Base-by-base conservation (phyloP, 495 filamentous ascomycete species). In the Neurospora sublineolata region DNA sequence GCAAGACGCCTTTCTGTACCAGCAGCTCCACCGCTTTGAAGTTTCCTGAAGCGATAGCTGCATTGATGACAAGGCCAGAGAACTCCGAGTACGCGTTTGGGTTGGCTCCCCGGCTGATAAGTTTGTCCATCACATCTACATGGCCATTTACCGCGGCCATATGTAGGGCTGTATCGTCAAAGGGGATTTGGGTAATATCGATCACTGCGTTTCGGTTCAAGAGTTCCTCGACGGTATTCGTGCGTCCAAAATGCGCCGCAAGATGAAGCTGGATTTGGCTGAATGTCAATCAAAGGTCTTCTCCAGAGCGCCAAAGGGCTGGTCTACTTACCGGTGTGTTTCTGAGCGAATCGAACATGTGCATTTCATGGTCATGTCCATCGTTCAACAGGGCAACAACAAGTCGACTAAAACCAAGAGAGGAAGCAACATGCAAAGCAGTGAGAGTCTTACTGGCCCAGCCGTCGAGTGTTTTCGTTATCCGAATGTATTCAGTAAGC, bases 91-190 rank as follows among this genome's bases (percentile, higher is more conserved):
- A 73, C 3, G 80, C 80, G 60, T 82, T 78, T 37, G 78, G 68
- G 58, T 81, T 71, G 1, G 80, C 80, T 39, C 75, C 76, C 52
- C 76, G 71, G 16, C 74, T 68, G 3, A 81, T 68, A 1, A 82
- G 70, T 72, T 78, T 79, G 44, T 76, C 75, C 78, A 81, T 80
- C 6, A 80, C 80, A 67, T 76, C 73, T 12, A 77, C 70, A n/a
- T 77, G 76, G 23, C 80, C 80, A 1, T 72, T 74, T 10, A 70
- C 73, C n/a, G 80, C 77, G 64, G 81, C 81, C 79, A 82, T 81
- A 38, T 78, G 76, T 39, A 82, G 69, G 12, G 81, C 76, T 20
- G 80, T 82, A 40, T 75, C 71, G 14, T 77, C 73, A 9, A 70
- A 60, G 44, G 71, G 72, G 11, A 80, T 76, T 4, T 72, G 60